Base-by-base conservation (phyloP, 805 yeast genomes). In the Candida krabiensis region DNA sequence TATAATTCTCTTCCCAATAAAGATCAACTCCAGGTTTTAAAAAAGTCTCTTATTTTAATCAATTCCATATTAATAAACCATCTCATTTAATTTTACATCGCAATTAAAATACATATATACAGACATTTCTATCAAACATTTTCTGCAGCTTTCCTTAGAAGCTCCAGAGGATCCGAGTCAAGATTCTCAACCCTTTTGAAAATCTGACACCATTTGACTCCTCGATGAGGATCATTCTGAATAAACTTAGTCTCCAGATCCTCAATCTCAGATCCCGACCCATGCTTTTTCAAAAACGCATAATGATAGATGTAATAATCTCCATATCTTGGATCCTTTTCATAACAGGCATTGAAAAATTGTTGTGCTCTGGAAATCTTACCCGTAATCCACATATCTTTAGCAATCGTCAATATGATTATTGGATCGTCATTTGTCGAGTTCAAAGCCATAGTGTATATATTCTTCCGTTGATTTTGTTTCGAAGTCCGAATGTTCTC, bases 261-360 rank as follows among this genome's bases (percentile, higher is more conserved):
- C 3, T 55, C 50, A n/a, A 60, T 30, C 11, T 73, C 79, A 2
- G 56, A 63, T 4, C 51, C 55, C 4, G 58, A 48, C 2, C 71
- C 74, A 33, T 62, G 64, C 43, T 69, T 72, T 15, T 47, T 35
- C 30, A 67, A 40, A 44, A 73, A 77, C 19, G 69, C 66, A 49
- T 75, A 77, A 33, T 69, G 53, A 83, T 88, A 82, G 1, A 79
- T 75, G 84, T 95, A 88, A 3, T 72, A 61, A 60, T 90, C 97
- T 4, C 96, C 97, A 53, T 68, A 75, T n/a, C 61, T 66, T 1
- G 66, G 58, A 39, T 80, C 79, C 2, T 69, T 66, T n/a, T 63
- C 66, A 17, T 45, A 30, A 9, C 82, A 55, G 0, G 93, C 85
- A 33, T 82, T 83, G 39, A 88, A 75, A 88, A 96, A 90, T 11